Conservation (phyloP, 2,329 filamentous ascomycete genomes). For the Xylariomycetidae sp. region DNA sequence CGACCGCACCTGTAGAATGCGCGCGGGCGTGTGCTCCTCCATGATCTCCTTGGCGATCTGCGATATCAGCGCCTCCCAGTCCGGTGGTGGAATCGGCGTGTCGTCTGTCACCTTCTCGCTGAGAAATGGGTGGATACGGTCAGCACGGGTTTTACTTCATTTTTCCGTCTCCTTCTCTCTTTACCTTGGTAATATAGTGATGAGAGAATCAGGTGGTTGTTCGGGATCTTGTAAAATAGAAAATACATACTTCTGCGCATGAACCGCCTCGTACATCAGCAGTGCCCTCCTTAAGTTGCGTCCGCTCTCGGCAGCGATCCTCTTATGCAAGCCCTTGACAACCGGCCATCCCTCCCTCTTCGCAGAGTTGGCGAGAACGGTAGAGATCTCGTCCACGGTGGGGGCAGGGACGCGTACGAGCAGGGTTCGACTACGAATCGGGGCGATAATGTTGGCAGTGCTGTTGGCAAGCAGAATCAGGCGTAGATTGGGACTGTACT, state of each 20-base stretch:
- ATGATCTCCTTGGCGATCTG: slow-evolving; percentile 92
- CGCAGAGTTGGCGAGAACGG: slow-evolving; percentile 64
- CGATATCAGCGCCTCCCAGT: slow-evolving; percentile 90
- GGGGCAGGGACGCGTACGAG: slow-evolving; percentile 90
- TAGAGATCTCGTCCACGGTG: slow-evolving; percentile 76
- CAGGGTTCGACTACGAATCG: slow-evolving; percentile 86
- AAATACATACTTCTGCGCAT: slow-evolving; percentile 82
- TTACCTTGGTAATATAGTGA: no score
- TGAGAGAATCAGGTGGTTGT: no score
- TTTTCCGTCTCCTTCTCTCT: no score
- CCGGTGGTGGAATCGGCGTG: slow-evolving; percentile 87
- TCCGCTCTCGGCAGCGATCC: slow-evolving; percentile 86
- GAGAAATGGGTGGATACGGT: slow-evolving; percentile 10
- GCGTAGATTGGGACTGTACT: slow-evolving; percentile 92
- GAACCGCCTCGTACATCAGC: slow-evolving; percentile 94
- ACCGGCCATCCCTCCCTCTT: slow-evolving; percentile 82
- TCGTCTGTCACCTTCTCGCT: slow-evolving; percentile 87
- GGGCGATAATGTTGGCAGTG: slow-evolving; percentile 98
- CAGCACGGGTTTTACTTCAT: no score
- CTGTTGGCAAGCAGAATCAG: slow-evolving; percentile 92
- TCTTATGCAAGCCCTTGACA: slow-evolving; percentile 68
- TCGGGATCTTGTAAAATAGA: no score
- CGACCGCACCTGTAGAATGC: slow-evolving; percentile 81
- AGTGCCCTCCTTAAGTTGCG: slow-evolving; percentile 85
- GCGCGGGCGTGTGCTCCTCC: slow-evolving; percentile 83